Evolutionary conservation across 768 basidiomycete genomes (phyloP), one percentile per base, ranked within the genome.

Genomic region (Cubamyces lactineus): DNA sequence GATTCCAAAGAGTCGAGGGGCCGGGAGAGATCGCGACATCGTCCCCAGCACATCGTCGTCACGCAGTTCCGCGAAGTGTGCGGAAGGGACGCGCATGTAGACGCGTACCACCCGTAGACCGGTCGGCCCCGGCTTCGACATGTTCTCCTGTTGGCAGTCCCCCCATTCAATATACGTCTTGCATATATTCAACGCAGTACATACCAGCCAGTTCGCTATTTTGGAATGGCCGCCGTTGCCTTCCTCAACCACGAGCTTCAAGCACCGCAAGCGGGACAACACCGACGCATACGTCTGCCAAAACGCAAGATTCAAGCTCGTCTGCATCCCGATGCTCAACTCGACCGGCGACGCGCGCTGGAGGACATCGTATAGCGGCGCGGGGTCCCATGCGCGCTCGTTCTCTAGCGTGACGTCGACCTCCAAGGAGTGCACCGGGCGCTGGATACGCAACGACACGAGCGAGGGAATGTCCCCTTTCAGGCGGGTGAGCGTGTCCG

Each of bases 391-490:
- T 2, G 24, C 12, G 5, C 15, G 40, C n/a, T 28, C 16, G 39
- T 16, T 24, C 24, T 19, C 40, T 11, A 59, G 41, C 0, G 26
- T 52, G 17, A n/a, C 26, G 15, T 59, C 49, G 13, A 59, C 21
- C 28, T 59, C 26, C 24, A 59, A 39, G 13, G 41, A 41, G 26
- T 17, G 39, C 24, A 59, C 40, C 2, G 49, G 39, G 8, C 41
- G 49, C 6, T 39, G 24, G 15, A 43, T 28, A 23, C 49, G 50
- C 21, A 59, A 26, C 1, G 24, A 43, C 11, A 5, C 23, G 2
- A 59, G 41, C 1, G 57, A 51, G 34, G 21, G 57, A 9, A 59
- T 12, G 28, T 59, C 57, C 2, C 57, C 57, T 13, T 38, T 23
- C 0, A 59, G 39, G 17, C n/a, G 42, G 15, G n/a, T 11, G 24